A percentile compares a stretch with the other conserved stretches of the same genome.
Evolutionary conservation across 371 early-diverging fungal species (phyloP).

Genomic region (Circinella minor): DNA sequence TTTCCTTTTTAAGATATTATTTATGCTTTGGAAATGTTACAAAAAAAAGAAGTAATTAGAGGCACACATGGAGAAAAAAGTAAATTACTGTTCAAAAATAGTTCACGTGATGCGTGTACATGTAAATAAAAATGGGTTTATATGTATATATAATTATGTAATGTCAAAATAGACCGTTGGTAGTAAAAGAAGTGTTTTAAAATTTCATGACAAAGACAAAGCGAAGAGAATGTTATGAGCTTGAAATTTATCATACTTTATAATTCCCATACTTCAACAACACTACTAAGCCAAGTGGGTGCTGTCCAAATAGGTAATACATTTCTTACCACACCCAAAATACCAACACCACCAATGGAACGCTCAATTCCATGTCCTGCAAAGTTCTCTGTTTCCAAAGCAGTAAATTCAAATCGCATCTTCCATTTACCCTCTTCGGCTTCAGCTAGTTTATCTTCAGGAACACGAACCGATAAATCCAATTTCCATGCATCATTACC

Average conservation of each 20-base stretch:
- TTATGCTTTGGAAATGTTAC: no score
- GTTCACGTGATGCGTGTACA: no score
- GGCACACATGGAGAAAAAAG: no score
- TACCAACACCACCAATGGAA: constrained; percentile 55
- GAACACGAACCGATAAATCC: constrained; percentile 48
- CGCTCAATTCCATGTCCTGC: constrained; percentile 57
- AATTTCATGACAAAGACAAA: no score
- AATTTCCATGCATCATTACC: constrained; percentile 63
- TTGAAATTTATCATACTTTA: constrained; percentile 10
- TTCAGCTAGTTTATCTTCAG: constrained; percentile 47
- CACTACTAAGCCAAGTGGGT: constrained; percentile 63
- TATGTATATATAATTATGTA: no score
- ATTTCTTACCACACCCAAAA: constrained; percentile 54
- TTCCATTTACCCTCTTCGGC: constrained; percentile 45
- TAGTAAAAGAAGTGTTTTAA: no score
- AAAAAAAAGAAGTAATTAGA: no score
- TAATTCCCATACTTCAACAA: constrained; percentile 53
- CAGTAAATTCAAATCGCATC: constrained; percentile 55
- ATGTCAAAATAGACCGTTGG: no score
- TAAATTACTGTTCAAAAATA: no score
- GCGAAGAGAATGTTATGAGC: no score
- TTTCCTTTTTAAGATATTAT: no score
- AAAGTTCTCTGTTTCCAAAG: constrained; percentile 62
- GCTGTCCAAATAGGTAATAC: constrained; percentile 67
- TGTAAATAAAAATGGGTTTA: no score